phyloP scores from a whole-genome alignment of 163 green algal species.

The Prototheca stagnorum region DNA sequence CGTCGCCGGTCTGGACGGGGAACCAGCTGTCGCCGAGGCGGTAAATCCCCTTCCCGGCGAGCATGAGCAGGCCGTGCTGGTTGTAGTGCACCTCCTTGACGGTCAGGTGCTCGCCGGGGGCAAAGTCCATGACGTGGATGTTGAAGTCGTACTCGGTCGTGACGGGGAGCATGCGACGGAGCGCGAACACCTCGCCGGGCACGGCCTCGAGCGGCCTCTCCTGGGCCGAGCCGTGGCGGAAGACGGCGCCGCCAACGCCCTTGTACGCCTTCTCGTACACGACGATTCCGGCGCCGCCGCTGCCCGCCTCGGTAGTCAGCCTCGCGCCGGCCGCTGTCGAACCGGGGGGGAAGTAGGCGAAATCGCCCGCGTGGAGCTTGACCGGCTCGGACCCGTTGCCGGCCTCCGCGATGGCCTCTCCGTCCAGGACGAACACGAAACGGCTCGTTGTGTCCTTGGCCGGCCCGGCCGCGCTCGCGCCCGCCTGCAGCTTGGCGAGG shows the following conservation, averaged over 20 bases:
- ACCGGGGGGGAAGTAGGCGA: constrained; percentile 64
- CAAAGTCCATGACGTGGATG: constrained; percentile 92
- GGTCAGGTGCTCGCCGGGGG: constrained; percentile 65
- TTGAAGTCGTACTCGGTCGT: constrained; percentile 87
- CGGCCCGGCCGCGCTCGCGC: constrained; percentile 3
- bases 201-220: constrained; percentile 40
- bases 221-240: constrained; percentile 35
- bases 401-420: constrained; percentile 20
- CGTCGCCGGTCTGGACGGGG: constrained; percentile 65
- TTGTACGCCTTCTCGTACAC: constrained; percentile 56
- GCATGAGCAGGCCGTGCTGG: constrained; percentile 86
- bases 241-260: constrained; percentile 10
- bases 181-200: constrained; percentile 63
- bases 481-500: constrained; percentile 44
- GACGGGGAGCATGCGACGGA: constrained; percentile 80
- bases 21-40: constrained; percentile 75
- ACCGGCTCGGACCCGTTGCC: background rate
- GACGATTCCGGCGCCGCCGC: constrained; percentile 36
- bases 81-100: constrained; percentile 98
- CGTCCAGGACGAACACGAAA: constrained; percentile 59
- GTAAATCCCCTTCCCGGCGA: constrained; percentile 89
- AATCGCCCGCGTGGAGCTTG: constrained; percentile 42
- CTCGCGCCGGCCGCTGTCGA: constrained; percentile 12
- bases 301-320: background rate
- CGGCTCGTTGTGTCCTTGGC: constrained; percentile 13